phyloP scores from a whole-genome alignment of 2,329 filamentous ascomycete genomes.

The Cordyceps pruinosa region DNA sequence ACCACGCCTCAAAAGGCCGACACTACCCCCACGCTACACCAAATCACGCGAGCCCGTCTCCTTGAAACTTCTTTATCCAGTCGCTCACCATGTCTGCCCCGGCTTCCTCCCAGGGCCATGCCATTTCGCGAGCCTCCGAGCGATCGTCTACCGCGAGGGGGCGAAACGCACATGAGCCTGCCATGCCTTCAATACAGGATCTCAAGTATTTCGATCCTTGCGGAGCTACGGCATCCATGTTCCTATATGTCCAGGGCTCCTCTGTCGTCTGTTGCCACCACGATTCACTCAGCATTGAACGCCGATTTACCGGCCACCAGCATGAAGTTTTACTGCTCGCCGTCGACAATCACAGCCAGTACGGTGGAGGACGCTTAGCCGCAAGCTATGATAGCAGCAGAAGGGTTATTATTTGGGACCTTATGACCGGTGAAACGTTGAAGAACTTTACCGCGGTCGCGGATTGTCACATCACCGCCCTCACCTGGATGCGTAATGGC shows the following conservation, averaged over 20 bases:
- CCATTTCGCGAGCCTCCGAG: conserved; percentile 51
- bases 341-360: conserved; percentile 86
- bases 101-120: conserved; percentile 51
- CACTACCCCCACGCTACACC: conserved; percentile 13
- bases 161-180: conserved; percentile 32
- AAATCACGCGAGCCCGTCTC: background rate
- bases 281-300: conserved; percentile 83
- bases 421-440: conserved; percentile 84
- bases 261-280: conserved; percentile 84
- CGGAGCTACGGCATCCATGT: conserved; percentile 82
- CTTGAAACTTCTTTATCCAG: conserved; percentile 23
- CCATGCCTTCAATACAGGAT: conserved; percentile 43
- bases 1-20: conserved; percentile 8
- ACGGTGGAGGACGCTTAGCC: conserved; percentile 75
- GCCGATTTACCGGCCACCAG: conserved; percentile 74
- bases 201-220: conserved; percentile 70
- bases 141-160: conserved; percentile 44
- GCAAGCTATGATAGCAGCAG: conserved; percentile 89
- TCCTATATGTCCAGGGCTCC: conserved; percentile 80
- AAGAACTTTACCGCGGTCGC: conserved; percentile 82
- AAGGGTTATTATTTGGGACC: conserved; percentile 94
- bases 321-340: conserved; percentile 79
- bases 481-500: conserved; percentile 90
- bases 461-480: conserved; percentile 71
- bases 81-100: conserved; percentile 51